Evolutionary conservation across 495 filamentous ascomycete species (phyloP).

Genomic region (Lophium mytilinum): DNA sequence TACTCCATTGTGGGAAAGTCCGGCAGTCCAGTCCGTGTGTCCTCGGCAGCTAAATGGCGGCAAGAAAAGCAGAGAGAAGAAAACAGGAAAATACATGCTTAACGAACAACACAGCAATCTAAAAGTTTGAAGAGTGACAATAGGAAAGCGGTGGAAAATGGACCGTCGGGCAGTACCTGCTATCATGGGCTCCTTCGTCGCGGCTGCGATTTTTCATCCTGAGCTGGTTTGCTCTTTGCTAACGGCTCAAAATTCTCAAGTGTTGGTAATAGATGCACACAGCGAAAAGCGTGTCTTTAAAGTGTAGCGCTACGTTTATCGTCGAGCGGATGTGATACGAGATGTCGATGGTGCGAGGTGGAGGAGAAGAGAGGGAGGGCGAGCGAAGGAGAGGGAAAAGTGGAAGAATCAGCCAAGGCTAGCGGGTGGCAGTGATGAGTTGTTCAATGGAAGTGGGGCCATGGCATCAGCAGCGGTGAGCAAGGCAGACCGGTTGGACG

Average conservation of each 20-base stretch:
- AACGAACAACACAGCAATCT: conserved; percentile 5
- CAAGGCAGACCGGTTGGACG: conserved; percentile 24
- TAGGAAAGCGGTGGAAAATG: conserved; percentile 9
- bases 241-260: neutral
- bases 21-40: neutral
- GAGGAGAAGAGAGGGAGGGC: conserved; percentile 5
- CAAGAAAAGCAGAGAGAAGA: conserved; percentile 5
- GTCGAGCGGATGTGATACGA: conserved; percentile 6
- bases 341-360: conserved; percentile 9
- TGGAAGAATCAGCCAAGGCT: conserved; percentile 6
- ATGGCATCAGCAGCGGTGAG: conserved; percentile 7
- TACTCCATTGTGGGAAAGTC: neutral
- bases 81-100: conserved; percentile 5
- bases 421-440: conserved; percentile 21
- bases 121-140: conserved; percentile 1
- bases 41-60: conserved; percentile 19
- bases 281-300: no score
- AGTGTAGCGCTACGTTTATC: neutral
- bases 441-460: conserved; percentile 23
- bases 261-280: neutral
- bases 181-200: conserved; percentile 16
- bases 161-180: conserved; percentile 27
- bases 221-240: conserved; percentile 20
- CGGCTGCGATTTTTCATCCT: conserved; percentile 28
- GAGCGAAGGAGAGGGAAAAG: neutral